Conservation (phyloP, 805 yeast species). For the Huiozyma naganishii region DNA sequence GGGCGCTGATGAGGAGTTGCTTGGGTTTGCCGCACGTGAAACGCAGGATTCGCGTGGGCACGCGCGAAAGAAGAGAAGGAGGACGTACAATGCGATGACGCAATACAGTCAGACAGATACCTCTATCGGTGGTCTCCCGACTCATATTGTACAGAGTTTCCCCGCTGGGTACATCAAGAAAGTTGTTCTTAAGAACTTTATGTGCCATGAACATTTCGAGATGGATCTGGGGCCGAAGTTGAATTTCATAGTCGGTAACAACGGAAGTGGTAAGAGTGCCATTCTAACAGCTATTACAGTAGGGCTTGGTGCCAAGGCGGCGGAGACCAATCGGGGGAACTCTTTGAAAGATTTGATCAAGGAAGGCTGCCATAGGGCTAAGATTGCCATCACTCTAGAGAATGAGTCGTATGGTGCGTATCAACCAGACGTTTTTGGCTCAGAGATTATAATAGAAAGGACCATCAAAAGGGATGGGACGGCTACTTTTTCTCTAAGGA, state of each 20-base stretch:
- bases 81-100: constrained; percentile 21
- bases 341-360: constrained; percentile 59
- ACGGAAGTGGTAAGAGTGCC: constrained; percentile 89
- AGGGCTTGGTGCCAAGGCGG: constrained; percentile 82
- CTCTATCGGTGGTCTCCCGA: neutral
- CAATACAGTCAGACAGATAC: constrained; percentile 9
- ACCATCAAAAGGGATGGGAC: constrained; percentile 43
- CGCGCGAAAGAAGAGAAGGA: constrained; percentile 12
- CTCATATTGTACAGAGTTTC: constrained; percentile 5
- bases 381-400: constrained; percentile 51
- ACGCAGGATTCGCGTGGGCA: constrained; percentile 2
- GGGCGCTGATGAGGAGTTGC: constrained; percentile 11
- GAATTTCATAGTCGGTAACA: constrained; percentile 80
- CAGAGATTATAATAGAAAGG: constrained; percentile 59
- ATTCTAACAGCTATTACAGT: constrained; percentile 77
- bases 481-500: constrained; percentile 43
- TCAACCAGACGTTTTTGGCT: constrained; percentile 56
- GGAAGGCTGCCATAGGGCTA: constrained; percentile 64
- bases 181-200: constrained; percentile 60
- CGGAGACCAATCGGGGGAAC: constrained; percentile 76
- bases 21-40: constrained; percentile 9
- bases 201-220: constrained; percentile 81
- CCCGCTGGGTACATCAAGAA: constrained; percentile 57
- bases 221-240: constrained; percentile 66
- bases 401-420: constrained; percentile 61